These are phyloP conservation scores for Agaricus sinodeliciosus DNA, from an alignment of 768 basidiomycete species.

Conservation along the genomic window DNA sequence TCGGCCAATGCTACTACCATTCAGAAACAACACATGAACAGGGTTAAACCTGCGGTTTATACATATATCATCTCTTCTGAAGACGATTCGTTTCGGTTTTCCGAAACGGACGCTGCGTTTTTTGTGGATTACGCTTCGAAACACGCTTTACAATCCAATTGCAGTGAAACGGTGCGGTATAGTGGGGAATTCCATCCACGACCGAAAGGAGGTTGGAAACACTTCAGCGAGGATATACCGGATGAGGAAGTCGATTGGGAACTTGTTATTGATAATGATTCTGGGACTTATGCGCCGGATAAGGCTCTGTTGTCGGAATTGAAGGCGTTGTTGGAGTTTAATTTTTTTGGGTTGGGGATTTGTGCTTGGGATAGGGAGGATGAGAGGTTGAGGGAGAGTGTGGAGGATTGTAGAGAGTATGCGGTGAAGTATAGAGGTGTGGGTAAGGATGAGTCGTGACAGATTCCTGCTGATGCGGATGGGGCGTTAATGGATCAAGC, in stretches of 20 bases:
- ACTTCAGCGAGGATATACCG: constrained; percentile 45
- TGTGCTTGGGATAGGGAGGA: constrained; percentile 51
- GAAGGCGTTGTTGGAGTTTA: constrained; percentile 59
- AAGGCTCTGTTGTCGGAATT: constrained; percentile 51
- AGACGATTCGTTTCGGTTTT: constrained; percentile 75
- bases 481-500: constrained; percentile 40
- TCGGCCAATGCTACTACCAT: neutral
- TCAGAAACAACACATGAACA: constrained; percentile 19
- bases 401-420: constrained; percentile 63
- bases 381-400: constrained; percentile 46
- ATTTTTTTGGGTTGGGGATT: constrained; percentile 62
- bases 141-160: constrained; percentile 80
- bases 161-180: constrained; percentile 59
- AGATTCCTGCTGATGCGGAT: constrained; percentile 52
- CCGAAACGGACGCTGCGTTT: constrained; percentile 82
- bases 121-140: constrained; percentile 85
- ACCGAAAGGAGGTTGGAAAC: constrained; percentile 60
- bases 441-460: constrained; percentile 48
- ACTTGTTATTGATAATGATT: constrained; percentile 80
- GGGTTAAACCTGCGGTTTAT: constrained; percentile 78
- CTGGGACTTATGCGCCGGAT: constrained; percentile 80
- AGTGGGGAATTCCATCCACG: constrained; percentile 77
- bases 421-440: constrained; percentile 59
- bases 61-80: constrained; percentile 77
- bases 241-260: constrained; percentile 69